These are phyloP conservation scores for Botrytis deweyae DNA, from an alignment of 2,329 filamentous ascomycete genomes.

Conservation along the genomic window DNA sequence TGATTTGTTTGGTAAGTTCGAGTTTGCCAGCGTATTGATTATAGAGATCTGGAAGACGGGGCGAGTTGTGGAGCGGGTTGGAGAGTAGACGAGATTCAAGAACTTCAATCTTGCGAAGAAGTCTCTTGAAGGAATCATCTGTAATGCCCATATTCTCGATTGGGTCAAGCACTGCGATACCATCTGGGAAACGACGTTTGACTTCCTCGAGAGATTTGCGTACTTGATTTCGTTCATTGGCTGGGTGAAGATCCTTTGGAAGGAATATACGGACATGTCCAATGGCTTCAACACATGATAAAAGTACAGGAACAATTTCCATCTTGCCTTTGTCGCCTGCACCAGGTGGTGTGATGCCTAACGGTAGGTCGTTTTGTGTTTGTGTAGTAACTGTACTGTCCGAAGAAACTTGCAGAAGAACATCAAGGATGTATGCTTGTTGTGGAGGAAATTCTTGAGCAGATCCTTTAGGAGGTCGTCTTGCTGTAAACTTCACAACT, in stretches of 20 bases:
- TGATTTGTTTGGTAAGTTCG: conserved; percentile 73
- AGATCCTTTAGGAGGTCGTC: conserved; percentile 63
- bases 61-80: conserved; percentile 90
- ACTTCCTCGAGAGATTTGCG: conserved; percentile 73
- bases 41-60: conserved; percentile 79
- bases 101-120: conserved; percentile 94
- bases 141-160: conserved; percentile 95
- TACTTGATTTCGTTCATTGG: conserved; percentile 67
- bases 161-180: conserved; percentile 83
- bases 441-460: conserved; percentile 70
- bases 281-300: conserved; percentile 82
- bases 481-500: conserved; percentile 69
- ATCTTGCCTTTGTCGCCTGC: conserved; percentile 67
- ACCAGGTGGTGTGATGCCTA: conserved; percentile 58
- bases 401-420: conserved; percentile 66
- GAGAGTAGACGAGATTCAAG: conserved; percentile 85
- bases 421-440: conserved; percentile 78
- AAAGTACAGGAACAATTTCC: conserved; percentile 81
- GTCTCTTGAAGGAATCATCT: conserved; percentile 89
- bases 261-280: conserved; percentile 81
- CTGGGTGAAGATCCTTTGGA: conserved; percentile 69
- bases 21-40: conserved; percentile 84
- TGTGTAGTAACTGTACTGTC: conserved; percentile 50
- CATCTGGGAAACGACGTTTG: conserved; percentile 85
- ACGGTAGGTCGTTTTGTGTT: conserved; percentile 64